These are phyloP conservation scores for Chaetoscypha palmicola DNA, from an alignment of 2,329 filamentous ascomycete genomes.

Conservation along the genomic window DNA sequence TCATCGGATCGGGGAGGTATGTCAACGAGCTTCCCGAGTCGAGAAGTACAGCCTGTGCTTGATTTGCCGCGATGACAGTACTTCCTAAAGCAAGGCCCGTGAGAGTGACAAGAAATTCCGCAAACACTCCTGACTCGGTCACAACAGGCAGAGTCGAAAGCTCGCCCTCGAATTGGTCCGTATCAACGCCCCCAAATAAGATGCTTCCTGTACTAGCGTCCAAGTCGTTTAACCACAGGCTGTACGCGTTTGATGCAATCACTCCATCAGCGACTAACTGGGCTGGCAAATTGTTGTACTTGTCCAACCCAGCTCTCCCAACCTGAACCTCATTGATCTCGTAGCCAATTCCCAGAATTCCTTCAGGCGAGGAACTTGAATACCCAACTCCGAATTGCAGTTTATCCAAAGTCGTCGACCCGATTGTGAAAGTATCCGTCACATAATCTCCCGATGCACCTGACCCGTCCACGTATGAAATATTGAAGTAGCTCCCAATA, in stretches of 20 bases:
- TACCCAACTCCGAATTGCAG: constrained; percentile 74
- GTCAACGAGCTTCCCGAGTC: constrained; percentile 64
- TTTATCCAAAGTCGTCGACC: constrained; percentile 42
- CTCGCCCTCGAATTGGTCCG: constrained; percentile 53
- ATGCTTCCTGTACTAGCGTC: constrained; percentile 59
- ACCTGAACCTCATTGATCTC: constrained; percentile 69
- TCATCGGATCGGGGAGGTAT: constrained; percentile 55
- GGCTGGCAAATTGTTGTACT: constrained; percentile 64
- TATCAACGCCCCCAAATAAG: constrained; percentile 70
- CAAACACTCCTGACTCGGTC: constrained; percentile 41
- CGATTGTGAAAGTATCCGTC: constrained; percentile 62
- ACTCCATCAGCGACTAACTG: constrained; percentile 53
- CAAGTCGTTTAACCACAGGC: constrained; percentile 69
- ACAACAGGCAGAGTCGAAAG: constrained; percentile 64
- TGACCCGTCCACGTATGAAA: constrained; percentile 78
- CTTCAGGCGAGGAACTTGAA: constrained; percentile 51
- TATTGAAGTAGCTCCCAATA: constrained; percentile 73
- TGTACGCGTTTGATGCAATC: constrained; percentile 63
- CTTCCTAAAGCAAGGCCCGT: constrained; percentile 47
- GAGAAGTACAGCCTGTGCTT: constrained; percentile 57
- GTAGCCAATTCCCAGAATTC: constrained; percentile 84
- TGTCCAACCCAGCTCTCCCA: constrained; percentile 41
- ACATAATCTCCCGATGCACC: constrained; percentile 74
- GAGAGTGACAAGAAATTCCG: constrained; percentile 63
- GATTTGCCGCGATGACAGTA: constrained; percentile 37